Base-by-base conservation (phyloP, 176 grass and related monocot species). In the Luzula sylvatica region DNA sequence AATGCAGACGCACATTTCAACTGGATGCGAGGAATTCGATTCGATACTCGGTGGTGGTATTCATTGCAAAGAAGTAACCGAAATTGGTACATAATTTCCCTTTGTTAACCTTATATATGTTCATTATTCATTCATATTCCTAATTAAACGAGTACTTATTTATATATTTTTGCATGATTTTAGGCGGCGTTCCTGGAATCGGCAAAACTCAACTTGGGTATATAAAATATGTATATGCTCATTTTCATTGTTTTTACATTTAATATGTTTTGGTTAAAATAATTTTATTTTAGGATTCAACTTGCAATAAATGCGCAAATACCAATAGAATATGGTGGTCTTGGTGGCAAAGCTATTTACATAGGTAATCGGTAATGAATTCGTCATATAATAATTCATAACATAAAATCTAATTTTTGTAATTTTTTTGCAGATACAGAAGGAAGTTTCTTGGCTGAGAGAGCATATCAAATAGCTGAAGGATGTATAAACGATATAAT, bases 191-290 rank as follows among this genome's bases (percentile, higher is more conserved):
- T 72, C 81, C 92, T 55, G 85, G 92, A 70, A 70, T 96, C 46
- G 92, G 85, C 50, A 89, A 96, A 86, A 96, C 92, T 78, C 92
- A 96, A 72, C 39, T 96, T 27, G 85, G 90, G 90, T 89, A 89
- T 67, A 77, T 44, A 51, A 5, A n/a, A n/a, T n/a, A n/a, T n/a
- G n/a, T n/a, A n/a, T n/a, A n/a, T n/a, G n/a, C 30, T 35, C 30
- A 35, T 35, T 35, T 35, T 35, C 9, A 35, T 35, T 35, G 9
- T 35, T 35, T 7, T 35, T 32, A 32, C 39, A 40, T 8, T 32
- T 32, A 32, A 4, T 32, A 4, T 35, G 5, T 35, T 35, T 35
- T 35, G 1, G 30, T 35, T 20, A 69, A 54, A 76, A 48, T 68
- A 53, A 28, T 13, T 23, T 46, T 66, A 73, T 73, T 38, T 69